Conservation (phyloP, 108 stramenopile genomes). For the Chaetoceros muelleri region DNA sequence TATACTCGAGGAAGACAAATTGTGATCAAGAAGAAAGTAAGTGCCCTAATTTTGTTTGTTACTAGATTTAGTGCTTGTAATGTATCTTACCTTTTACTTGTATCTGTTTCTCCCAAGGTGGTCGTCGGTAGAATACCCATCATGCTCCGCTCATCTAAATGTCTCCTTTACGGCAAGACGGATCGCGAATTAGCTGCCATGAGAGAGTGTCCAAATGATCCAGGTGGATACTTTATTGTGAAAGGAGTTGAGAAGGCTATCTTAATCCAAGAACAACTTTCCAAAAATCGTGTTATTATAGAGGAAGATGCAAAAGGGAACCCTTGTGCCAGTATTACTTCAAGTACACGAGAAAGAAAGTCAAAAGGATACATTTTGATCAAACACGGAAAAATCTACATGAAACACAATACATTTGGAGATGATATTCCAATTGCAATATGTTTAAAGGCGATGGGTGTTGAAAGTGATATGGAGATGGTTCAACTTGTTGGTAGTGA, state of each 20-base stretch:
- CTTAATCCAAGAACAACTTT: conserved; percentile 97
- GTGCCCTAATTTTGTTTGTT: background rate
- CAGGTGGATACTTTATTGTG: conserved; percentile 98
- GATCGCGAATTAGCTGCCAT: conserved; percentile 80
- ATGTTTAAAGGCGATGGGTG: conserved; percentile 94
- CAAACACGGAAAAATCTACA: conserved; percentile 80
- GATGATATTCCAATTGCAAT: conserved; percentile 96
- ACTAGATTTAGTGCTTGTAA: background rate
- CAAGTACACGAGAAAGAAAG: conserved; percentile 91
- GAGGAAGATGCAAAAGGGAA: conserved; percentile 87
- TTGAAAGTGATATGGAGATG: conserved; percentile 91
- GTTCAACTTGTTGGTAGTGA: conserved; percentile 93
- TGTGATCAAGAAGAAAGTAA: conserved; percentile 79
- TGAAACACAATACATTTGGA: conserved; percentile 95
- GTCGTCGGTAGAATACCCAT: conserved; percentile 65
- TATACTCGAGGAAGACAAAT: conserved; percentile 92
- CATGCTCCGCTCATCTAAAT: conserved; percentile 91
- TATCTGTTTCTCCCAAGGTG: conserved; percentile 9
- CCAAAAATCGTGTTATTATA: conserved; percentile 97
- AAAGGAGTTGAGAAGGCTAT: conserved; percentile 97
- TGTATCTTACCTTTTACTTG: background rate
- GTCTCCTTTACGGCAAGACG: conserved; percentile 73
- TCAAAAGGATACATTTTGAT: conserved; percentile 82
- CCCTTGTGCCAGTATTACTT: conserved; percentile 82
- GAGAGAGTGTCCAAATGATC: conserved; percentile 98